Evolutionary conservation across 2,329 filamentous ascomycete species (phyloP), one percentile per base, ranked within the genome.

Genomic region (Knufia petricola): DNA sequence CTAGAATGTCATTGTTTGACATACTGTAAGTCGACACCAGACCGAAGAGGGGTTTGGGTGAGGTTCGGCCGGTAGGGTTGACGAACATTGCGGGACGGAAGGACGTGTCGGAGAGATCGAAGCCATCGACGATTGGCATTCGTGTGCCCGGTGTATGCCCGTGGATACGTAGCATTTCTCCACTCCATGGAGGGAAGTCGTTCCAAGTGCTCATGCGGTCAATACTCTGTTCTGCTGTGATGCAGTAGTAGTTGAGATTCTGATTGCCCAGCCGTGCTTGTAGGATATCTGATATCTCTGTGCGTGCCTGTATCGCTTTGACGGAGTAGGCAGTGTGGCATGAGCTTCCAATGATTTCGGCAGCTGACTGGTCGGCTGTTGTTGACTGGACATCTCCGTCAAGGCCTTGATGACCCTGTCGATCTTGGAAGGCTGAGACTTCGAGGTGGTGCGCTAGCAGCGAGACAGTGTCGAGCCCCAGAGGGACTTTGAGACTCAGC

Each of bases 101-200:
- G 24, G 28, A 37, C 21, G 44, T 47, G 13, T 47, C 44, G 4
- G 44, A 47, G 13, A 39, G 32, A 19, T 47, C 44, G 15, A 47
- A 47, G 8, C 44, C 44, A 23, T 47, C 34, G 26, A 47, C 44
- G n/a, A 47, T 47, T 6, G 44, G 44, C 32, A 39, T 47, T n/a
- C n/a, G 20, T 4, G 34, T 47, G 32, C 44, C 44, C 4, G 44
- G 32, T 3, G 44, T 19, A 28, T 47, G 34, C 4, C 44, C 44
- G 20, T 38, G 23, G 44, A 39, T 26, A 3, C 19, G 32, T 9
- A 34, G 44, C 24, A 47, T 38, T 3, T 26, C 32, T 4, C 20
- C 17, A 15, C 23, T 19, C 17, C 19, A 30, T 26, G 13, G 13
- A 2, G 44, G 44, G 20, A 47, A 47, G 34, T 47, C 44, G n/a